Evolutionary conservation across 164 flowering plant species (phyloP), one percentile per base, ranked within the genome.

Genomic region (Pachysandra terminalis): DNA sequence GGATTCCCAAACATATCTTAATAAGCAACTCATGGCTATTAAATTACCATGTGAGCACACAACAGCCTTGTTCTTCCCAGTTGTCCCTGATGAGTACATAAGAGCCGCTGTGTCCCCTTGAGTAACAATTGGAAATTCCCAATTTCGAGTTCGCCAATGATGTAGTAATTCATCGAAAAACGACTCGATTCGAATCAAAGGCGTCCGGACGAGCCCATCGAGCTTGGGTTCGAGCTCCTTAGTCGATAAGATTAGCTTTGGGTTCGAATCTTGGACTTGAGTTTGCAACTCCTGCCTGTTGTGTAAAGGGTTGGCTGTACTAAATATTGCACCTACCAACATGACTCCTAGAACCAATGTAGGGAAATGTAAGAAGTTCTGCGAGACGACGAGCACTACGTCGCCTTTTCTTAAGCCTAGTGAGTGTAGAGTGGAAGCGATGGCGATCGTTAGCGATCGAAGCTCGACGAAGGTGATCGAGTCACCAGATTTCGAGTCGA

Each of bases 1-100:
- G 10, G 65, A 41, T 0, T 56, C 40, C 80, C 80, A 77, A 45
- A 73, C 80, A 15, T 66, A 66, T 65, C 64, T 59, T 28, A 73
- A 49, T 24, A 61, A 53, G 54, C 72, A 63, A 48, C 71, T 64
- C 76, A 73, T 73, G 14, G 74, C 59, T 17, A 77, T 67, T 12
- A 73, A 32, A 25, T 58, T 77, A 27, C 74, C 49, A 54, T 77
- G 80, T 10, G 71, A 61, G 65, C 76, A 69, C 53, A 68, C 66
- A 61, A 77, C 80, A 0, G 74, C 73, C 64, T 77, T 77, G 69
- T 73, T 77, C 71, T 69, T 77, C 53, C 80, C 80, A 0, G 80
- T 77, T 21, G 80, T 77, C 56, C 80, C 80, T 2, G 80, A 77
- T 0, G 80, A 77, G 68, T 73, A 77, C 76, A 73, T 73, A n/a